Percentiles rank a stretch among this genome's conserved stretches.
phyloP scores from a whole-genome alignment of 1,284 basidiomycete genomes.

The Fistulinella cinereoalba region DNA sequence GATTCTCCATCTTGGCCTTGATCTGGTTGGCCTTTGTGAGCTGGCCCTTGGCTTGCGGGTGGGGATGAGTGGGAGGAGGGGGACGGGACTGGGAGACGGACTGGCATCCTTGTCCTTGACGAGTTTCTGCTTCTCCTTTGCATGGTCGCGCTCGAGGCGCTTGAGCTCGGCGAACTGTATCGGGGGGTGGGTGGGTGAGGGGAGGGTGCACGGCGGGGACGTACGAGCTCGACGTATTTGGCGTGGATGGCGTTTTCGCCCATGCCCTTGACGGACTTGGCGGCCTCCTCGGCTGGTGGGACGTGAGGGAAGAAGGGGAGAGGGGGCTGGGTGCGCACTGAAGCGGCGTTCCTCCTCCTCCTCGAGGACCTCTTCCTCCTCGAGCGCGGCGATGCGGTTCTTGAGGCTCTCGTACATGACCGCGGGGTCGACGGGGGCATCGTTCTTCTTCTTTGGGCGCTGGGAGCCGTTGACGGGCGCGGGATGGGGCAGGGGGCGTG shows the following conservation, averaged over 20 bases:
- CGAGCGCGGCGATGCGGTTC: conserved; percentile 78
- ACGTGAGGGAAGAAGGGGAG: conserved; percentile 9
- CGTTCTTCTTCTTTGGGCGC: conserved; percentile 67
- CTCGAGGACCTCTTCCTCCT: conserved; percentile 78
- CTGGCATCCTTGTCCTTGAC: conserved; percentile 84
- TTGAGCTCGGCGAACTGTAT: conserved; percentile 78
- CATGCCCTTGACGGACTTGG: conserved; percentile 74
- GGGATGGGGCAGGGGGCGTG: conserved; percentile 33
- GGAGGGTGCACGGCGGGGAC: conserved; percentile 19
- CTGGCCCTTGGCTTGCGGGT: conserved; percentile 69
- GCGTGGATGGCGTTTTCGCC: conserved; percentile 74
- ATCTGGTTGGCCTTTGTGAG: conserved; percentile 81
- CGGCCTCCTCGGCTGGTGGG: conserved; percentile 72
- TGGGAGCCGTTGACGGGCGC: conserved; percentile 42
- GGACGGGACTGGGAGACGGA: conserved; percentile 35
- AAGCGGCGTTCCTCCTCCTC: conserved; percentile 78
- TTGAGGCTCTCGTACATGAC: conserved; percentile 83
- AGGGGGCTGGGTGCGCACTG: conserved; percentile 44
- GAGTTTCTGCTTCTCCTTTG: conserved; percentile 84
- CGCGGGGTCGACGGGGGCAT: conserved; percentile 70
- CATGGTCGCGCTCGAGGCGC: conserved; percentile 76
- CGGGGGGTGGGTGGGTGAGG: conserved; percentile 20
- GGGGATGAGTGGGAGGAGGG: conserved; percentile 12
- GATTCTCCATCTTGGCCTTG: conserved; percentile 83
- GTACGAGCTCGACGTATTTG: conserved; percentile 81